Evolutionary conservation across 352 stramenopile species (phyloP), one percentile per base, ranked within the genome.

Genomic region (Blastocystis sp.): DNA sequence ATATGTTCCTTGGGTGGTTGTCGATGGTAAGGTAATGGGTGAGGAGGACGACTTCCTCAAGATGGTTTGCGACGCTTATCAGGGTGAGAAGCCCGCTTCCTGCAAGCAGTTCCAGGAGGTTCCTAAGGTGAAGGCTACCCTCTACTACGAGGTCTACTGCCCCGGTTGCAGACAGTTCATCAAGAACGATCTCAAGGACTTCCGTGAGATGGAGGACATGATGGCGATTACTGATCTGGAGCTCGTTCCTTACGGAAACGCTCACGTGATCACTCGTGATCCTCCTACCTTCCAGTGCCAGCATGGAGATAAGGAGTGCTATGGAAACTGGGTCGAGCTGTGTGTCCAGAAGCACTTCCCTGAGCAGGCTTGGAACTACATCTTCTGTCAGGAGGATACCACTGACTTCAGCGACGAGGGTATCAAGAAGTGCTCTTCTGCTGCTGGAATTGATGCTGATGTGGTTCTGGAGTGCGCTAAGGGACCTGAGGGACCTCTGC

Each of bases 11-110:
- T 84, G 73, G 73, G 54, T 84, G 21, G 24, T 84, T 75, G 73
- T 84, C 32, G 73, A 84, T 42, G 73, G 46, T 46, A 84, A 84
- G 49, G 73, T 84, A 9, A 53, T 84, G 54, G 73, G 51, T 72
- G 59, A 84, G 29, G 32, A 9, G 32, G 73, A 59, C 36, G 73
- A 84, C 27, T 78, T 84, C 38, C 11, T 84, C 21, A 34, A 65
- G 11, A 54, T 67, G 46, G 29, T 84, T 64, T 84, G 73, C 36
- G 73, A 84, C 36, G 73, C 73, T 38, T 84, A 84, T n/a, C 24
- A 29, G 29, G 73, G 73, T 71, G 73, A 84, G 44, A 84, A 84
- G 59, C 73, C 73, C 32, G 73, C 73, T 78, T 61, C 67, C 36
- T 78, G 67, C 67, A 78, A 57, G 42, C n/a, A 59, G 51, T 32